Evolutionary conservation across 805 yeast species (phyloP).

Genomic region (Blastobotrys chiropterorum): DNA sequence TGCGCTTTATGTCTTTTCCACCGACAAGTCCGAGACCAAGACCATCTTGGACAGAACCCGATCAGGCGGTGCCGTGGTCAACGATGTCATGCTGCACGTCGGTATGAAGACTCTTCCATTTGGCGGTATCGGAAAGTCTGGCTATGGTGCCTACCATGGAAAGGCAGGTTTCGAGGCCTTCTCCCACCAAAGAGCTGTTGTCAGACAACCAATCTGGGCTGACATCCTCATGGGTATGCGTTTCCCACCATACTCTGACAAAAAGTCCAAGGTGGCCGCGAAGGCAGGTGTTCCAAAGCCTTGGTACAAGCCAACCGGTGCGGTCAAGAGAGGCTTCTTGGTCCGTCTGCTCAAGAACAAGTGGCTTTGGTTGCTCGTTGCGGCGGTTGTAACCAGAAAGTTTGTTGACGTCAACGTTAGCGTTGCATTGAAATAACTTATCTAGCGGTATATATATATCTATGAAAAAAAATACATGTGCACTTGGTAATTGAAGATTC

Average conservation of each 20-base stretch:
- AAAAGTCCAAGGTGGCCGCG: conserved; percentile 25
- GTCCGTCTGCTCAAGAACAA: conserved; percentile 15
- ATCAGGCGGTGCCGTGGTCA: conserved; percentile 66
- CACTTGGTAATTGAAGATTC: no score
- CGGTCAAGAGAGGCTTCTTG: conserved; percentile 17
- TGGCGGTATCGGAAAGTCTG: conserved; percentile 87
- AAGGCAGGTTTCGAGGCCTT: conserved; percentile 61
- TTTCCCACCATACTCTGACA: conserved; percentile 53
- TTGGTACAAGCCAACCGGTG: conserved; percentile 19
- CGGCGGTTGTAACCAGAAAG: not conserved
- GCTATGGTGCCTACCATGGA: conserved; percentile 82
- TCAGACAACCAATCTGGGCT: conserved; percentile 58
- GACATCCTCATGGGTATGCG: conserved; percentile 55
- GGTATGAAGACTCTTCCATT: conserved; percentile 69
- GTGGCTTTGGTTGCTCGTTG: conserved; percentile 10
- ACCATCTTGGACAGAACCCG: conserved; percentile 48
- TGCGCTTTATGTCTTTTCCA: conserved; percentile 66
- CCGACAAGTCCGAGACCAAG: conserved; percentile 41
- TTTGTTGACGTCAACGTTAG: not conserved
- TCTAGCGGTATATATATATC: not conserved
- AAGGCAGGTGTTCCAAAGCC: conserved; percentile 7
- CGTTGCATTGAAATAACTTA: not conserved
- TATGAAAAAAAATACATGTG: no score
- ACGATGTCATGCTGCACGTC: conserved; percentile 69
- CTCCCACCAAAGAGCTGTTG: conserved; percentile 63